Evolutionary conservation across 345 rosid species (phyloP).

Genomic region (Boechera retrofracta): DNA sequence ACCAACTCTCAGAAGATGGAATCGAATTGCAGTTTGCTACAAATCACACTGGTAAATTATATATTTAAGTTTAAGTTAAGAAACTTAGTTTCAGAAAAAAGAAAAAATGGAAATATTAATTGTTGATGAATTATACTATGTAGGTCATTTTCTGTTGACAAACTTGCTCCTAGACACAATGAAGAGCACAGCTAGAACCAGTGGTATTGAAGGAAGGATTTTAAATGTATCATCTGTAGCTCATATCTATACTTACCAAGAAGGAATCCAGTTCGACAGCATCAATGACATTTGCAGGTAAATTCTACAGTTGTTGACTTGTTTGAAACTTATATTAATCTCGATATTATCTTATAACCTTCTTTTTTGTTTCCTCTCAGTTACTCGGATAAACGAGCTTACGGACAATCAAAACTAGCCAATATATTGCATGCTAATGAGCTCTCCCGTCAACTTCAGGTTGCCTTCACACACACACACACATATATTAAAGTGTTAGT

Average conservation of each 20-base stretch:
- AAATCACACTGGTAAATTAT: constrained; percentile 66
- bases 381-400: constrained; percentile 83
- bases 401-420: constrained; percentile 94
- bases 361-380: constrained; percentile 46
- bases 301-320: not conserved
- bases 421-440: constrained; percentile 85
- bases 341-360: not conserved
- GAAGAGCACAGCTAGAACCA: constrained; percentile 66
- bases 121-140: not conserved
- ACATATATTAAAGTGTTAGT: constrained; percentile 11
- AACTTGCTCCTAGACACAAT: constrained; percentile 81
- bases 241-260: constrained; percentile 64
- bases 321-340: not conserved
- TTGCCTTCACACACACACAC: constrained; percentile 37
- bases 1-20: constrained; percentile 75
- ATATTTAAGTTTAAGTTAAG: not conserved
- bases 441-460: constrained; percentile 88
- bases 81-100: not conserved
- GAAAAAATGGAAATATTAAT: not conserved
- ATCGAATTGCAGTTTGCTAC: constrained; percentile 85
- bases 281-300: constrained; percentile 57
- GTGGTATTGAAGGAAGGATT: constrained; percentile 83
- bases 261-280: constrained; percentile 67
- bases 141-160: constrained; percentile 92
- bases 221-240: constrained; percentile 88